A percentile compares a stretch with the other conserved stretches of the same genome.
Conservation (phyloP, 768 basidiomycete genomes). For the Xerocomellus amylosporus region DNA sequence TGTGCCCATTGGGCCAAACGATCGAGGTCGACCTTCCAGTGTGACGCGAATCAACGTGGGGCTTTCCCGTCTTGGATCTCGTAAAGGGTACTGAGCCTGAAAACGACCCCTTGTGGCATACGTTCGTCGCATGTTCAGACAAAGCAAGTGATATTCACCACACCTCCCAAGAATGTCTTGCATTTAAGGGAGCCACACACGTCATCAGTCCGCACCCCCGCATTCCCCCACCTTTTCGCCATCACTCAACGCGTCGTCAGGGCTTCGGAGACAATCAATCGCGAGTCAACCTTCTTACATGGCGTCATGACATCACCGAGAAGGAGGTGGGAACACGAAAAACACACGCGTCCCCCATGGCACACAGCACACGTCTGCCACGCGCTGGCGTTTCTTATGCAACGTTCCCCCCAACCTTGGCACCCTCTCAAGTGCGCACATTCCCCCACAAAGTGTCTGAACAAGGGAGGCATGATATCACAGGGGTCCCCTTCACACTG, state of each 20-base stretch:
- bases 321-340: slow-evolving; percentile 9
- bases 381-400: slow-evolving; percentile 7
- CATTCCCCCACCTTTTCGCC: slow-evolving; percentile 17
- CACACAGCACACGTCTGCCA: slow-evolving; percentile 30
- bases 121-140: slow-evolving; percentile 16
- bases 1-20: background rate
- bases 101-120: slow-evolving; percentile 6
- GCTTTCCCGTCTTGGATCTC: slow-evolving; percentile 12
- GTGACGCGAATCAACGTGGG: slow-evolving; percentile 13
- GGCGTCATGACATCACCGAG: slow-evolving; percentile 20
- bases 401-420: slow-evolving; percentile 6
- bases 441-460: slow-evolving; percentile 5
- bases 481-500: background rate
- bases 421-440: background rate
- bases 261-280: slow-evolving; percentile 15
- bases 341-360: slow-evolving; percentile 27
- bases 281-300: slow-evolving; percentile 2
- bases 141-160: background rate
- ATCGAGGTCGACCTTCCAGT: slow-evolving; percentile 5
- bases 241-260: slow-evolving; percentile 13
- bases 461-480: slow-evolving; percentile 6
- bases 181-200: slow-evolving; percentile 13
- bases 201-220: slow-evolving; percentile 21
- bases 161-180: background rate
- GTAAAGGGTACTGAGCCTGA: background rate